Percentiles rank a stretch among this genome's conserved stretches.
Evolutionary conservation across 2,329 filamentous ascomycete genomes (phyloP).

Genomic region (Diaporthe aspalathi): DNA sequence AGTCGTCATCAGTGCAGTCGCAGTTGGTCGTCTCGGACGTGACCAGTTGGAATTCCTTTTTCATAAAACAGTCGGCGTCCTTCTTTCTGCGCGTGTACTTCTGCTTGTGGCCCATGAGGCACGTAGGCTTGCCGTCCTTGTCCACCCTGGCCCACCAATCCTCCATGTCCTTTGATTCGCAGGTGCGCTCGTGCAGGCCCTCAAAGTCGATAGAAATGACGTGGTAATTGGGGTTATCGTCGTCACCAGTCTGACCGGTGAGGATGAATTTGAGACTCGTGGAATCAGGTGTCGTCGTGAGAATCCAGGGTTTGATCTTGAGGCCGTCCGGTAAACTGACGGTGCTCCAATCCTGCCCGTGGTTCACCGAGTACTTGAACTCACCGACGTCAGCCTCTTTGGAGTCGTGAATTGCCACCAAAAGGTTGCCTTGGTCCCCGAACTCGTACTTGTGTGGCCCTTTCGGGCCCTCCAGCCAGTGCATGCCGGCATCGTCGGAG

Average conservation of each 20-base stretch:
- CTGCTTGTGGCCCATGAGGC: conserved; percentile 96
- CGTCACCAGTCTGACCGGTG: conserved; percentile 68
- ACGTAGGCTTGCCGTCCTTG: conserved; percentile 82
- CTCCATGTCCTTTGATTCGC: conserved; percentile 82
- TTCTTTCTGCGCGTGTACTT: conserved; percentile 87
- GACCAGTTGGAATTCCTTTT: conserved; percentile 84
- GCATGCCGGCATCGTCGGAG: conserved; percentile 89
- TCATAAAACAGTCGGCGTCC: conserved; percentile 88
- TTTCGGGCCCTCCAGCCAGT: conserved; percentile 80
- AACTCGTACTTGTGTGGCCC: conserved; percentile 97
- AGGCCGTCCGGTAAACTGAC: conserved; percentile 74
- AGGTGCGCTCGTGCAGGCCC: conserved; percentile 82
- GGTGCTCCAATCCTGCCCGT: conserved; percentile 85
- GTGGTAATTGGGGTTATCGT: conserved; percentile 62
- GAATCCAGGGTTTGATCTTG: conserved; percentile 75
- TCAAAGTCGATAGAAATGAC: conserved; percentile 87
- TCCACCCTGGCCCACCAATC: conserved; percentile 88
- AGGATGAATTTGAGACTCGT: conserved; percentile 92
- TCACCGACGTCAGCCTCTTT: conserved; percentile 68
- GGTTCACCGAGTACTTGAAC: conserved; percentile 83
- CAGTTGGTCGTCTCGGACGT: conserved; percentile 77
- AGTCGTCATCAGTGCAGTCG: conserved; percentile 85
- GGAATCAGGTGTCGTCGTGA: conserved; percentile 93
- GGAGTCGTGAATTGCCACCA: conserved; percentile 85
- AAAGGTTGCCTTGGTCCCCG: conserved; percentile 89